Evolutionary conservation across 164 flowering plant species (phyloP), one percentile per base, ranked within the genome.

Genomic region (Hamamelis virginiana): DNA sequence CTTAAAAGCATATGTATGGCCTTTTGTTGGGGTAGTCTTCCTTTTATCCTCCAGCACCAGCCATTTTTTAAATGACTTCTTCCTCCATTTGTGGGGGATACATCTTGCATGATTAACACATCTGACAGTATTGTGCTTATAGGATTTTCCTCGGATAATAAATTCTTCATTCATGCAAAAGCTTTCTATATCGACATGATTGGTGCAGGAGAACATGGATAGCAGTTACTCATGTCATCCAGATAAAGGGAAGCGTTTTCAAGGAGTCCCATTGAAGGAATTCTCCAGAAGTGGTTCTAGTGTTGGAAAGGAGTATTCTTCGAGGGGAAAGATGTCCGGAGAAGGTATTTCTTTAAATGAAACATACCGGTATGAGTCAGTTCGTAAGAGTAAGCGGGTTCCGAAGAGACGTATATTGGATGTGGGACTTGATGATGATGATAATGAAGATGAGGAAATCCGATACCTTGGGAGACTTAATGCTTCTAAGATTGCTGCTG

Each of bases 321-420:
- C 68, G 14, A 81, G 52, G 60, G 76, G 76, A 44, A 80, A 65
- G 69, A 64, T 72, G 47, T 25, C 65, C 16, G 65, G 27, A 44
- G 64, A 68, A 57, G 62, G 47, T 43, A 22, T 65, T 16, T 52
- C 72, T 45, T 50, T 19, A 45, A 74, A 69, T 56, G 69, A 69
- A 52, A 25, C 45, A 33, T 75, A 81, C 52, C 80, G 80, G 69
- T 72, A 66, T 38, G 93, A 87, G 69, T 72, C 81, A 22, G 86
- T 78, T 65, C 91, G 93, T 46, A 91, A 89, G 82, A 89, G 90
- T 85, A 91, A 75, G 73, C 73, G 89, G 66, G 85, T 77, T 46
- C 86, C 90, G 10, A 89, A 88, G 76, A 82, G 74, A 65, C 89
- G 87, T 53, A 75, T 77, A 22, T 67, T 78, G 55, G 89, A 85